Conservation (phyloP, 1,284 basidiomycete species). For the Ustilago trichophora region DNA sequence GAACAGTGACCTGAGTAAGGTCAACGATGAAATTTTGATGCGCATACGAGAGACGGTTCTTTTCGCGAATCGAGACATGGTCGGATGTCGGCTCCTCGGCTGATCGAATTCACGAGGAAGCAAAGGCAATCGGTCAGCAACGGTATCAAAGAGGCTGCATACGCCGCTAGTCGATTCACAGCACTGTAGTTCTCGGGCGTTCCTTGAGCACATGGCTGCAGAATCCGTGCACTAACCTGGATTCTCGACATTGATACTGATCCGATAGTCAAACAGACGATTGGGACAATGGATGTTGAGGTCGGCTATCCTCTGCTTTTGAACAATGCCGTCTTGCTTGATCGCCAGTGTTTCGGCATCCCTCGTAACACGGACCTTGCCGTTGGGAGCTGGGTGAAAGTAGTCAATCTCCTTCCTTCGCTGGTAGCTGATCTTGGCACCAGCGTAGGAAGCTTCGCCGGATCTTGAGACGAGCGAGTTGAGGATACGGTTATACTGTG, state of each 20-base stretch:
- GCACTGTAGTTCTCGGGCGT: too few species aligned
- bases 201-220: too few species aligned
- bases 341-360: constrained; percentile 79
- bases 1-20: constrained; percentile 83
- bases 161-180: too few species aligned
- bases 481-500: constrained; percentile 82
- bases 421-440: constrained; percentile 76
- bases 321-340: constrained; percentile 69
- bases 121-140: too few species aligned
- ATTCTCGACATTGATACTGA: constrained; percentile 86
- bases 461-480: constrained; percentile 73
- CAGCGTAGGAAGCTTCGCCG: constrained; percentile 66
- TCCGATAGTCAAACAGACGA: constrained; percentile 84
- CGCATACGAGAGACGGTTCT: constrained; percentile 92
- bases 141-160: too few species aligned
- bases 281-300: constrained; percentile 87
- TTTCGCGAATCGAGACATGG: constrained; percentile 70
- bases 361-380: constrained; percentile 83
- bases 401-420: constrained; percentile 84
- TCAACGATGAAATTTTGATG: constrained; percentile 93
- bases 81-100: constrained; percentile 59
- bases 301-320: constrained; percentile 84
- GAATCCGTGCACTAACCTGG: constrained; percentile 60
- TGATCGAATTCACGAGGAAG: too few species aligned
- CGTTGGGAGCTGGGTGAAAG: constrained; percentile 72